A percentile compares a stretch with the other conserved stretches of the same genome.
These are phyloP conservation scores for Podospora bellae-mahoneyi DNA, from an alignment of 495 filamentous ascomycete species.

Conservation along the genomic window DNA sequence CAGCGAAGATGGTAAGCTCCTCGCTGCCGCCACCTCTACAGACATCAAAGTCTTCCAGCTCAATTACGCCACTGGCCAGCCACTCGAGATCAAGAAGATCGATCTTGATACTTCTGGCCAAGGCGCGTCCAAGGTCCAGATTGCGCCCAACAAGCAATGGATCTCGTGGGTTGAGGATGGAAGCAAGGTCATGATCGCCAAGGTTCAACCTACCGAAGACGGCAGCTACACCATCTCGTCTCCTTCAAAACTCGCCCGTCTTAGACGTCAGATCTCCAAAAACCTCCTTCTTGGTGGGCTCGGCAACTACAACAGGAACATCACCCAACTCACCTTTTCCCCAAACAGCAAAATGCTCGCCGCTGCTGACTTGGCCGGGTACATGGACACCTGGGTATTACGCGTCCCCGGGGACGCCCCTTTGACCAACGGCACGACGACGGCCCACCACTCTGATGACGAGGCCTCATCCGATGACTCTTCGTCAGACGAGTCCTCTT, in stretches of 20 bases:
- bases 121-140: slow-evolving; percentile 73
- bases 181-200: slow-evolving; percentile 72
- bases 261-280: slow-evolving; percentile 54
- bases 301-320: slow-evolving; percentile 72
- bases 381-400: slow-evolving; percentile 81
- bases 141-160: slow-evolving; percentile 66
- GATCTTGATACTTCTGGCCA: slow-evolving; percentile 25
- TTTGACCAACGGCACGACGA: slow-evolving; percentile 27
- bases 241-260: slow-evolving; percentile 54
- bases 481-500: slow-evolving; percentile 31
- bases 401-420: slow-evolving; percentile 42
- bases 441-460: slow-evolving; percentile 26
- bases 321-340: slow-evolving; percentile 75
- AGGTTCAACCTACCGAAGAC: slow-evolving; percentile 49
- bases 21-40: slow-evolving; percentile 72
- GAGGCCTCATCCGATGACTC: slow-evolving; percentile 32
- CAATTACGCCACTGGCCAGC: slow-evolving; percentile 35
- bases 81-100: slow-evolving; percentile 37
- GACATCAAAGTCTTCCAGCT: slow-evolving; percentile 79
- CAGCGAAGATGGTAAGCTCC: slow-evolving; percentile 65
- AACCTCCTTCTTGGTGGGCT: slow-evolving; percentile 61
- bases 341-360: slow-evolving; percentile 74
- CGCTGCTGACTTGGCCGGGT: slow-evolving; percentile 76
- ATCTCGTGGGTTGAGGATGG: slow-evolving; percentile 77
- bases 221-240: slow-evolving; percentile 43